Conservation (phyloP, 257 asterid genomes). For the Ilex asprella region DNA sequence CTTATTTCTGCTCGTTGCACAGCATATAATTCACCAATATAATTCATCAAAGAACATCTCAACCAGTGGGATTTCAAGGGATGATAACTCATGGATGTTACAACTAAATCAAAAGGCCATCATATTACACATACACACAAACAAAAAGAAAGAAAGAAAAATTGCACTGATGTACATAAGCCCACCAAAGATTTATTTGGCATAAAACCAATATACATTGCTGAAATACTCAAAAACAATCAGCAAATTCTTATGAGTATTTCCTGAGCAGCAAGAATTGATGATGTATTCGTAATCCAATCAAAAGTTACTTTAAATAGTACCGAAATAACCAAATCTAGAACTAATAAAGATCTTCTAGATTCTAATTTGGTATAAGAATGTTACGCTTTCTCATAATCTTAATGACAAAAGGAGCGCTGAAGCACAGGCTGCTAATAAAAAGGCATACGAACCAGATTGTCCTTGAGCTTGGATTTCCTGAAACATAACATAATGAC, state of each 20-base stretch:
- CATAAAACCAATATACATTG: neutral
- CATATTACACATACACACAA: too few species aligned
- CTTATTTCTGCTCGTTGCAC: too few species aligned
- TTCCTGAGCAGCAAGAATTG: neutral
- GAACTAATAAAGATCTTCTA: neutral
- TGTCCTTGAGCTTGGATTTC: constrained; percentile 32
- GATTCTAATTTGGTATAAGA: neutral
- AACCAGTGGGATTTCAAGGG: too few species aligned
- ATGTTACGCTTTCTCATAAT: constrained; percentile 14
- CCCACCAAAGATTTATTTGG: neutral
- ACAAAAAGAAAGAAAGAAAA: too few species aligned
- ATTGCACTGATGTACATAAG: too few species aligned
- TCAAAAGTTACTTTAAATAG: neutral
- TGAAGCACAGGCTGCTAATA: constrained; percentile 33
- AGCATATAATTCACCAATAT: too few species aligned
- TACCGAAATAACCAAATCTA: neutral
- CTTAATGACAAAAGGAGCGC: constrained; percentile 34
- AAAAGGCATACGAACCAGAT: constrained; percentile 23
- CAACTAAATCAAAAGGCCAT: too few species aligned
- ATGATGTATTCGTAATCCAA: neutral
- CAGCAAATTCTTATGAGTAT: neutral
- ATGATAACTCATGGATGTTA: too few species aligned
- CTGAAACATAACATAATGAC: constrained; percentile 38
- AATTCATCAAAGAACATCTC: too few species aligned
- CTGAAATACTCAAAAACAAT: neutral